Evolutionary conservation across 208 protist species (phyloP).

Genomic region (Herpetomonas tarakana): DNA sequence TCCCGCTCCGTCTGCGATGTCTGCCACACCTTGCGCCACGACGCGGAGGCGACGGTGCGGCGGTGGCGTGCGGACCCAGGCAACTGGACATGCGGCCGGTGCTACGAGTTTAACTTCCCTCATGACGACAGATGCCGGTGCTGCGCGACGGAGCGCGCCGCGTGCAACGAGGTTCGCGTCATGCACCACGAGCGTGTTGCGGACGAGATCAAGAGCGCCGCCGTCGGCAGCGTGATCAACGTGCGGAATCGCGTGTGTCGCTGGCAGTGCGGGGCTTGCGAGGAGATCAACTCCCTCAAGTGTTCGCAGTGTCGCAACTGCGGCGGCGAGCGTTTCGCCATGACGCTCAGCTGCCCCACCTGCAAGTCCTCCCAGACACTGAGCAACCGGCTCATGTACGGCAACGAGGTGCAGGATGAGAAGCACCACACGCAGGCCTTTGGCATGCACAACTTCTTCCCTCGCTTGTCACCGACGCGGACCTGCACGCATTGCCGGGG

Average conservation of each 20-base stretch:
- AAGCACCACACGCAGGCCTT: conserved; percentile 25
- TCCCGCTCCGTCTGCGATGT: conserved; percentile 45
- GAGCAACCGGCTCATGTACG: conserved; percentile 46
- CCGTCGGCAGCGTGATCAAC: conserved; percentile 52
- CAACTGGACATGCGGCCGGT: conserved; percentile 40
- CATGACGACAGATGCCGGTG: conserved; percentile 33
- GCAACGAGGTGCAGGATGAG: conserved; percentile 9
- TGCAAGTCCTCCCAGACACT: conserved; percentile 29
- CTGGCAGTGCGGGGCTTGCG: conserved; percentile 62
- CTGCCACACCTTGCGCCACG: conserved; percentile 58
- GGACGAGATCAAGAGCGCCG: conserved; percentile 29
- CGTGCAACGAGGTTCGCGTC: conserved; percentile 1
- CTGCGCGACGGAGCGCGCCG: conserved; percentile 15
- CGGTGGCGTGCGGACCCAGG: conserved; percentile 14
- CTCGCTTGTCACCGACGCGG: conserved; percentile 24
- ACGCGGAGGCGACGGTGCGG: conserved; percentile 13
- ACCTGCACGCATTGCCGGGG: conserved; percentile 34
- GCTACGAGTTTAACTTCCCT: conserved; percentile 45
- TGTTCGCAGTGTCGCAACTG: conserved; percentile 48
- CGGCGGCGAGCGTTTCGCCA: conserved; percentile 38
- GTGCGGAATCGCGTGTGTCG: conserved; percentile 49
- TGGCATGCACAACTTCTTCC: conserved; percentile 45
- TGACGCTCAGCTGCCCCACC: conserved; percentile 36
- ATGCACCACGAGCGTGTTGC: conserved; percentile 27
- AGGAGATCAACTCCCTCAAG: conserved; percentile 68